phyloP scores from a whole-genome alignment of 306 rosid genomes.

The Medicago lupulina region DNA sequence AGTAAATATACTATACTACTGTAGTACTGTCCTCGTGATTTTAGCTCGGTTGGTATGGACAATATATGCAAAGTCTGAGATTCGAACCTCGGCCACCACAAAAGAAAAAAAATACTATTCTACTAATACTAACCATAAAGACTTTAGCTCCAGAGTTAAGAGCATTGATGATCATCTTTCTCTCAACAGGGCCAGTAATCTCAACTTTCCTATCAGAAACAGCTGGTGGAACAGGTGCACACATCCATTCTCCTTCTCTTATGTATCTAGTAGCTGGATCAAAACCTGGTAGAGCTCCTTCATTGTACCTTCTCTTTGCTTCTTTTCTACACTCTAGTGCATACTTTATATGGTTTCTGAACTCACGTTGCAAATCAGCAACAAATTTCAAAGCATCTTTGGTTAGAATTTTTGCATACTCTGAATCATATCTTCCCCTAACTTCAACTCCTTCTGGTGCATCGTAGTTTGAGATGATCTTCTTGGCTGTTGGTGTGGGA shows the following conservation, averaged over 20 bases:
- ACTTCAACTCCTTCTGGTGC: constrained; percentile 78
- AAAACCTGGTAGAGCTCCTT: constrained; percentile 74
- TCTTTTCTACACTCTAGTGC: constrained; percentile 80
- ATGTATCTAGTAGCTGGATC: constrained; percentile 71
- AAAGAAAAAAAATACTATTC: not conserved
- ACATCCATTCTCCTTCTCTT: constrained; percentile 73
- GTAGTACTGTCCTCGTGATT: too few species aligned
- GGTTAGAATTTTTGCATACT: constrained; percentile 68
- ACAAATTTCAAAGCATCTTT: constrained; percentile 78
- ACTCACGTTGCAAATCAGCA: constrained; percentile 76
- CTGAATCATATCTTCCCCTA: constrained; percentile 72
- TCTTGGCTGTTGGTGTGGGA: constrained; percentile 21
- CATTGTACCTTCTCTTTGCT: constrained; percentile 70
- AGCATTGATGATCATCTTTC: constrained; percentile 93
- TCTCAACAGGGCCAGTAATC: constrained; percentile 90
- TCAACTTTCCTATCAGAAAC: constrained; percentile 86
- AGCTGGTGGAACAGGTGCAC: constrained; percentile 70
- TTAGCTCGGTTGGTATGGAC: too few species aligned
- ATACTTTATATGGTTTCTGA: constrained; percentile 68
- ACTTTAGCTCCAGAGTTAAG: constrained; percentile 94
- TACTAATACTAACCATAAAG: constrained; percentile 72
- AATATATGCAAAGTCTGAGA: too few species aligned
- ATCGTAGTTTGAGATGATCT: constrained; percentile 52
- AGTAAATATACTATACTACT: too few species aligned
- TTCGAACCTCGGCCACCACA: too few species aligned